Percentiles rank a stretch among this genome's conserved stretches.
phyloP scores from a whole-genome alignment of 1,284 basidiomycete genomes.

The Leccinum fallax region DNA sequence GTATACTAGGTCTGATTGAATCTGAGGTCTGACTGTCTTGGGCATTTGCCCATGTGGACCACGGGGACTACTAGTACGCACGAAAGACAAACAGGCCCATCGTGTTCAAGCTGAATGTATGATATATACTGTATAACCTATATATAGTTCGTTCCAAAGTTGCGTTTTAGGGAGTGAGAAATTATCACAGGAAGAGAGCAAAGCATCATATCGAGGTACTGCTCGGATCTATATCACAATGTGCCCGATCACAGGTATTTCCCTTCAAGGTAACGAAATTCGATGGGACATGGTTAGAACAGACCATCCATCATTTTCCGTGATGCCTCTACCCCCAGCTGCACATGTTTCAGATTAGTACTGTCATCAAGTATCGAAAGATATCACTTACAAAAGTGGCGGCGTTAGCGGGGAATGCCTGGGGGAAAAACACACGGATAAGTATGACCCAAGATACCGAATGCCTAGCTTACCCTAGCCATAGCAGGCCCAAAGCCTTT shows the following conservation, averaged over 20 bases:
- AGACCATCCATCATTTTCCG: constrained; percentile 70
- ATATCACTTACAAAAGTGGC: constrained; percentile 85
- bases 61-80: too few species aligned
- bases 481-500: constrained; percentile 98
- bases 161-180: constrained; percentile 7
- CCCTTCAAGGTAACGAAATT: constrained; percentile 8
- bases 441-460: neutral
- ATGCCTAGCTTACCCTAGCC: constrained; percentile 66
- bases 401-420: constrained; percentile 94
- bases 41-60: too few species aligned
- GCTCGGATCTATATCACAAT: constrained; percentile 10
- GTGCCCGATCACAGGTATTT: constrained; percentile 7
- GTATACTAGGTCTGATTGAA: too few species aligned
- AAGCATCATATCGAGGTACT: constrained; percentile 17
- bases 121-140: too few species aligned
- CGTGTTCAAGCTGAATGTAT: too few species aligned
- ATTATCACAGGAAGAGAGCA: constrained; percentile 5
- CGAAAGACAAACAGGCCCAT: too few species aligned
- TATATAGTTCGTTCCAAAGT: too few species aligned
- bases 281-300: constrained; percentile 43
- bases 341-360: constrained; percentile 10
- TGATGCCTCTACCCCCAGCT: constrained; percentile 85
- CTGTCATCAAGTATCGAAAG: neutral
- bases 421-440: constrained; percentile 12
- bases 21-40: too few species aligned